These are phyloP conservation scores for Zymoseptoria pseudotritici DNA, from an alignment of 2,329 filamentous ascomycete species.

Conservation along the genomic window DNA sequence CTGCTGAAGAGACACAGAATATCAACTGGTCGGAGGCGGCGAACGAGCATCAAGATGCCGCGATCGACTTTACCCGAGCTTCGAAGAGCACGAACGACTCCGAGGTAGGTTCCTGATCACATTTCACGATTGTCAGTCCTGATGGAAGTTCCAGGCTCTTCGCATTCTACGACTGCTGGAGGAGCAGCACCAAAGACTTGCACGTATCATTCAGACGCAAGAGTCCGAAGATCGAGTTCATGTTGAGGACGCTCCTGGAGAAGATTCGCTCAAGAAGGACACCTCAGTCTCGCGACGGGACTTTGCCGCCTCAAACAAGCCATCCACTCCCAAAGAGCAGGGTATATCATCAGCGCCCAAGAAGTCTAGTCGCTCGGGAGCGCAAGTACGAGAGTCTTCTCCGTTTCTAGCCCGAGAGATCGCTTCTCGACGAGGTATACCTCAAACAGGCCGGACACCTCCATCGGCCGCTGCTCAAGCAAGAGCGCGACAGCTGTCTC, in stretches of 20 bases:
- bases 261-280: slow-evolving; percentile 4
- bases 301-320: slow-evolving; percentile 26
- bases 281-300: slow-evolving; percentile 36
- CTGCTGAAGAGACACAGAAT: slow-evolving; percentile 62
- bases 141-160: slow-evolving; percentile 55
- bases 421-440: slow-evolving; percentile 31
- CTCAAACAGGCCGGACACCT: slow-evolving; percentile 17
- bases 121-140: not conserved
- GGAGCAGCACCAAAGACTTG: slow-evolving; percentile 76
- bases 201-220: slow-evolving; percentile 69
- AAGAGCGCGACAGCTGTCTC: slow-evolving; percentile 24
- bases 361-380: slow-evolving; percentile 17
- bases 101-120: slow-evolving; percentile 37
- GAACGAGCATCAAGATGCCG: slow-evolving; percentile 80
- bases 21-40: slow-evolving; percentile 72
- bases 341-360: slow-evolving; percentile 19
- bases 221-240: slow-evolving; percentile 9
- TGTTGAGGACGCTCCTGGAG: not conserved
- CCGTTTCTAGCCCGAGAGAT: slow-evolving; percentile 33
- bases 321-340: slow-evolving; percentile 6
- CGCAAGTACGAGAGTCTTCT: slow-evolving; percentile 26
- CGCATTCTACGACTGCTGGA: slow-evolving; percentile 80
- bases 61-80: slow-evolving; percentile 79
- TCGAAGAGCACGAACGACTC: slow-evolving; percentile 61
- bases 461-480: slow-evolving; percentile 25